phyloP scores from a whole-genome alignment of 192 early-diverging fungal species.

The Martensiomyces pterosporus region DNA sequence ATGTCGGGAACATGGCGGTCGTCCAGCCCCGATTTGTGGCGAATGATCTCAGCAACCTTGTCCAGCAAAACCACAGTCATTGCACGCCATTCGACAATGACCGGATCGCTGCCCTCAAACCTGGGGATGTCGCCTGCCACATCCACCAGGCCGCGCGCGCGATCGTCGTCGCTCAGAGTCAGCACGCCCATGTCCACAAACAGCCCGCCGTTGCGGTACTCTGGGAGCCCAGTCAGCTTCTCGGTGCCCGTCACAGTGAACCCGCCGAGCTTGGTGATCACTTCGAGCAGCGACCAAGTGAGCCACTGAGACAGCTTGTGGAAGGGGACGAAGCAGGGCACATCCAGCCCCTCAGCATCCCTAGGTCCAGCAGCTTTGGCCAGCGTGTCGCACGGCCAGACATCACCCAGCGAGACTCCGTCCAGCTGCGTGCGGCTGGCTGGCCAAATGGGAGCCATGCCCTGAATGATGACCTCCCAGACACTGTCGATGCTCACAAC shows the following conservation, averaged over 20 bases:
- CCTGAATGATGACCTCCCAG: conserved; percentile 77
- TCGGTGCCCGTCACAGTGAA: conserved; percentile 55
- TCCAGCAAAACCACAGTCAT: conserved; percentile 85
- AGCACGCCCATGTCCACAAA: conserved; percentile 84
- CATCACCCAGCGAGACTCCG: conserved; percentile 80
- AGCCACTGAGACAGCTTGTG: conserved; percentile 97
- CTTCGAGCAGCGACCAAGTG: conserved; percentile 86
- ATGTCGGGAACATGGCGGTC: conserved; percentile 54
- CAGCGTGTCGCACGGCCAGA: conserved; percentile 75
- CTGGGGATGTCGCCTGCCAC: conserved; percentile 51
- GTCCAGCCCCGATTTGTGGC: conserved; percentile 51
- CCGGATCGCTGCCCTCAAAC: conserved; percentile 75
- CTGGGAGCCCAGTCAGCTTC: conserved; percentile 78
- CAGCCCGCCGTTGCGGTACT: conserved; percentile 83
- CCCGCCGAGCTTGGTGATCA: conserved; percentile 55
- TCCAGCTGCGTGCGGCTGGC: conserved; percentile 71
- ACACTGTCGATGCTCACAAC: conserved; percentile 64
- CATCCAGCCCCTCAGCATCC: conserved; percentile 10
- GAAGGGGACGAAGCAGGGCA: conserved; percentile 65
- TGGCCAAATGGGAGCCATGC: conserved; percentile 83
- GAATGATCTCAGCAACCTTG: conserved; percentile 60
- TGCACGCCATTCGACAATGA: conserved; percentile 91
- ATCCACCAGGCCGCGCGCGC: conserved; percentile 54
- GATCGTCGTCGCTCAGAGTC: conserved; percentile 51
- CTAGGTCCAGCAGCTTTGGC: conserved; percentile 7